A percentile compares a stretch with the other conserved stretches of the same genome.
Evolutionary conservation across 108 stramenopile species (phyloP).

Genomic region (Skeletonema grethae): DNA sequence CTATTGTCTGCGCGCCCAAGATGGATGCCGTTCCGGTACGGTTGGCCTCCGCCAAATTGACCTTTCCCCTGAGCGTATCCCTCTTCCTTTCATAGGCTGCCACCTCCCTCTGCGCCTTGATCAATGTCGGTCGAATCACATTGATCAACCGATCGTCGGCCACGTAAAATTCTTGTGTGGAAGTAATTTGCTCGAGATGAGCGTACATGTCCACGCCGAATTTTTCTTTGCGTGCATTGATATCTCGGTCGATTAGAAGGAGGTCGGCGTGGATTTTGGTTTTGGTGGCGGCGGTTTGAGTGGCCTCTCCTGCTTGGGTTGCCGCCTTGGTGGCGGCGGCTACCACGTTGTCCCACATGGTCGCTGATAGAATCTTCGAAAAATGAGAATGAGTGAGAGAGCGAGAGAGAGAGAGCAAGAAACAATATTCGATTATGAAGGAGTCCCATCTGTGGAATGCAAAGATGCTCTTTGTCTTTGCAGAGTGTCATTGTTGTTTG

Average conservation of each 20-base stretch:
- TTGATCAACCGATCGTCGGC: conserved; percentile 65
- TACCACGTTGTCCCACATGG: conserved; percentile 64
- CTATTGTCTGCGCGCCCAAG: conserved; percentile 55
- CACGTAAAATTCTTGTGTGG: conserved; percentile 73
- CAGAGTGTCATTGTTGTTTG: too few relatives aligned
- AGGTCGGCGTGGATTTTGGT: conserved; percentile 78
- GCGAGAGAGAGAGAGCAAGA: too few relatives aligned
- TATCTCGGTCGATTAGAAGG: conserved; percentile 74
- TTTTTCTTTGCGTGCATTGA: conserved; percentile 57
- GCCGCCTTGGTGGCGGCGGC: conserved; percentile 42
- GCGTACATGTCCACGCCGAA: conserved; percentile 87
- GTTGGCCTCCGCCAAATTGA: conserved; percentile 59
- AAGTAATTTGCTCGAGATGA: conserved; percentile 64
- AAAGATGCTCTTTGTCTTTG: too few relatives aligned
- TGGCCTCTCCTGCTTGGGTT: conserved; percentile 53
- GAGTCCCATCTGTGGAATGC: too few relatives aligned
- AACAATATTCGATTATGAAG: too few relatives aligned
- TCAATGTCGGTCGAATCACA: conserved; percentile 62
- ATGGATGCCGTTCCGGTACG: conserved; percentile 60
- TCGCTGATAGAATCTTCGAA: background rate
- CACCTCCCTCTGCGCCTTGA: conserved; percentile 79
- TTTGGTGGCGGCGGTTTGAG: conserved; percentile 57
- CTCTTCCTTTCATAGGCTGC: conserved; percentile 65
- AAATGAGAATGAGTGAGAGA: too few relatives aligned
- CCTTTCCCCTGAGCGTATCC: conserved; percentile 58